These are phyloP conservation scores for Gynochthodes officinalis DNA, from an alignment of 257 asterid species.

Conservation along the genomic window DNA sequence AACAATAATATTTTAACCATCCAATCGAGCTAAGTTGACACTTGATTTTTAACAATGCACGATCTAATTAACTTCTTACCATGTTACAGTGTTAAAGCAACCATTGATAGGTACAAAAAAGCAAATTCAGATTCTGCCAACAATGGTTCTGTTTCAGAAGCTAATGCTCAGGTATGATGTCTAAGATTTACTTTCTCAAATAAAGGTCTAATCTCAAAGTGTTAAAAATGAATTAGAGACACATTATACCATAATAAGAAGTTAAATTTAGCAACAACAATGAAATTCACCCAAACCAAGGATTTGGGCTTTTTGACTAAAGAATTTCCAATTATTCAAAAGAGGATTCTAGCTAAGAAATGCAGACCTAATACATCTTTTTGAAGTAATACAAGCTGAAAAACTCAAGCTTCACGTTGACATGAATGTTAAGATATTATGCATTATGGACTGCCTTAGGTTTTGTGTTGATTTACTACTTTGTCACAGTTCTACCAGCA, in stretches of 20 bases:
- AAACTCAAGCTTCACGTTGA: neutral
- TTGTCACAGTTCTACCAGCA: conserved; percentile 75
- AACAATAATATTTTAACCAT: neutral
- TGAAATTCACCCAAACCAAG: too few relatives aligned
- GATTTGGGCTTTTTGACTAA: too few relatives aligned
- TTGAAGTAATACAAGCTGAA: too few relatives aligned
- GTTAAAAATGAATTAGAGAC: too few relatives aligned
- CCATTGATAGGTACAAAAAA: conserved; percentile 94
- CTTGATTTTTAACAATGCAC: neutral
- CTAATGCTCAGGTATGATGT: conserved; percentile 74
- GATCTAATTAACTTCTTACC: neutral
- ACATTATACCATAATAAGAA: too few relatives aligned
- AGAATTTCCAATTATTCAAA: too few relatives aligned
- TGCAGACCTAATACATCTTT: too few relatives aligned
- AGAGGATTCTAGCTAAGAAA: too few relatives aligned
- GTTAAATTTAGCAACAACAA: too few relatives aligned
- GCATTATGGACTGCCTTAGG: too few relatives aligned
- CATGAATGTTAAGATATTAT: neutral
- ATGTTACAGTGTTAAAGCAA: conserved; percentile 75
- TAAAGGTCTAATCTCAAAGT: too few relatives aligned
- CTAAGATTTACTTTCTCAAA: neutral
- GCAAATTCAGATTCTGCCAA: conserved; percentile 72
- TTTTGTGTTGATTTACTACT: neutral
- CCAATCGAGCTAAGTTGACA: neutral
- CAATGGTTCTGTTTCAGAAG: conserved; percentile 71